phyloP scores from a whole-genome alignment of 2,329 filamentous ascomycete species.

The Calonectria multiphialidica region DNA sequence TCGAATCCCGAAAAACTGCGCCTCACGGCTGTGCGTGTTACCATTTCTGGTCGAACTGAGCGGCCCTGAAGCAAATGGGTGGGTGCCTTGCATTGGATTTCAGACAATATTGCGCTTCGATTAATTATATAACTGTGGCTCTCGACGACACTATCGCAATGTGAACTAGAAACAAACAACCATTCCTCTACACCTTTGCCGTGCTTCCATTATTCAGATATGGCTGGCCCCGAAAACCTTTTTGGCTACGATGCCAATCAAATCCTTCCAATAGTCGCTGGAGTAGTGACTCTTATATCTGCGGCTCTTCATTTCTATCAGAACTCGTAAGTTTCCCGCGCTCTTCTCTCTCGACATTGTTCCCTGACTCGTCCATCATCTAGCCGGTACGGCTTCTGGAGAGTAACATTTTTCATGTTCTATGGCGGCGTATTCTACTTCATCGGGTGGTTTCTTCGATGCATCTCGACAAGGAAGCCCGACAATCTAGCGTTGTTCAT shows the following conservation, averaged over 20 bases:
- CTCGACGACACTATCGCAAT: background rate
- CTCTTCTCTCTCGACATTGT: background rate
- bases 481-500: constrained; percentile 39
- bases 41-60: too few species aligned
- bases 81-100: background rate
- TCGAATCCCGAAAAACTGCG: background rate
- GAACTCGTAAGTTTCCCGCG: constrained; percentile 25
- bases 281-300: constrained; percentile 35
- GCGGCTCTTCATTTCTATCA: constrained; percentile 31
- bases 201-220: background rate
- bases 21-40: background rate
- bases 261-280: constrained; percentile 34
- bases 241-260: constrained; percentile 42
- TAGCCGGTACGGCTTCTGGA: constrained; percentile 41
- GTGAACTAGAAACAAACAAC: background rate
- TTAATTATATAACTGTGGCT: background rate
- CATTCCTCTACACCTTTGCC: background rate
- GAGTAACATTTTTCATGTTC: constrained; percentile 44
- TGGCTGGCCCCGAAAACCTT: constrained; percentile 35
- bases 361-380: background rate
- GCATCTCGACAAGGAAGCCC: constrained; percentile 33
- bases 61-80: background rate
- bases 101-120: background rate
- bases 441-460: constrained; percentile 36
- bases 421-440: constrained; percentile 39